These are phyloP conservation scores for Toxoplasma gondii DNA, from an alignment of 169 alveolate species.

Conservation along the genomic window DNA sequence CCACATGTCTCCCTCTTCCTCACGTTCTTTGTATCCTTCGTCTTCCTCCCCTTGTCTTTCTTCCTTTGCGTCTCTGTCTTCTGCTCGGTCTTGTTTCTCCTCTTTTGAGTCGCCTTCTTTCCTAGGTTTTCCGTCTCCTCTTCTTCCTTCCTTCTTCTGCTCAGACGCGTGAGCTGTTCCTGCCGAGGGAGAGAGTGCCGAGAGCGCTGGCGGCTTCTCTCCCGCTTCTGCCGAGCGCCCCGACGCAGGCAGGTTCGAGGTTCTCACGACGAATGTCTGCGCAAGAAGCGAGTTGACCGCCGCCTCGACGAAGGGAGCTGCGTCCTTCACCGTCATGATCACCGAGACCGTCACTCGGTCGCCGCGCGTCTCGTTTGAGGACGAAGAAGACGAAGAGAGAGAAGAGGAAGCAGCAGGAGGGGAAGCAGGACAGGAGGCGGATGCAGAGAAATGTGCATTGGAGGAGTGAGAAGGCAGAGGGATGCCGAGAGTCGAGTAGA, in stretches of 20 bases:
- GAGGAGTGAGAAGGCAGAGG: neutral
- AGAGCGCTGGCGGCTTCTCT: no score
- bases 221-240: no score
- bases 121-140: neutral
- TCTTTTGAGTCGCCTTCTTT: neutral
- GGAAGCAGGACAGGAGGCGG: slow-evolving; percentile 25
- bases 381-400: neutral
- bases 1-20: neutral
- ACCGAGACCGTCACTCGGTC: neutral
- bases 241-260: no score
- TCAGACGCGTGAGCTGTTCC: no score
- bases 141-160: no score
- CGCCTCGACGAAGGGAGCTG: neutral
- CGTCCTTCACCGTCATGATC: neutral
- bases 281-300: neutral
- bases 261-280: neutral
- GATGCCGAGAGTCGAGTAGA: neutral
- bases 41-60: neutral
- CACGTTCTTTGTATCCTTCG: neutral
- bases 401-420: slow-evolving; percentile 18
- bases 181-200: no score
- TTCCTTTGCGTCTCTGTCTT: neutral
- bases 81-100: neutral
- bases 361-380: neutral
- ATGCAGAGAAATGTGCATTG: neutral